Evolutionary conservation across 805 yeast genomes (phyloP), one percentile per base, ranked within the genome.

Genomic region (Candida maltosa): DNA sequence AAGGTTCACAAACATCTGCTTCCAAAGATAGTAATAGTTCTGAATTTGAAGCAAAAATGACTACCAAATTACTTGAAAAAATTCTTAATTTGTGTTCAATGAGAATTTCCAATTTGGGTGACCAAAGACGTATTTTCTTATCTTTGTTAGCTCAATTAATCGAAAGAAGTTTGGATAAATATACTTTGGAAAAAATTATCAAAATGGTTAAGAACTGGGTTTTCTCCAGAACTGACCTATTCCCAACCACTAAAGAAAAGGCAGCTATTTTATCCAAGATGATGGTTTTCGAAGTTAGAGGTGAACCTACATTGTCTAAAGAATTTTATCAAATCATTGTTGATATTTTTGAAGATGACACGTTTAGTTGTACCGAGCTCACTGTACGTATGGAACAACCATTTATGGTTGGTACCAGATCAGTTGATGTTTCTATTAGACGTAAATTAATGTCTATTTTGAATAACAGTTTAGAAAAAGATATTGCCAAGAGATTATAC

Each of bases 371-470:
- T 45, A 80, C 95, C 1, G 99, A 93, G 52, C 72, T 93, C 19
- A 87, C 97, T 0, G 91, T 88, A 11, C 70, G 98, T 36, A 80
- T 93, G 86, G 99, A 93, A 55, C 97, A 89, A 56, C 94, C 97
- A 18, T 93, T 93, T 58, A 65, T 93, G 48, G 91, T 87, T 7
- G 99, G 98, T 23, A 93, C 98, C 0, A 75, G 94, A 22, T 72
- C 86, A 2, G 78, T 83, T 0, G 91, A 88, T 51, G 83, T 81
- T 3, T 66, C 70, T 3, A 81, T 87, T 19, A 76, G 98, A 32
- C 72, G 77, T 38, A 80, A 78, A 45, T 73, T 94, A 42, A 84
- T 93, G 93, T 56, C 73, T 0, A 85, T 93, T 37, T 62, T 93
- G 51, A 81, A 82, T 54, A 74, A 74, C 29, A 84, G 95, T 45